Conservation (phyloP, 768 basidiomycete species). For the Macrolepiota fuliginosa region DNA sequence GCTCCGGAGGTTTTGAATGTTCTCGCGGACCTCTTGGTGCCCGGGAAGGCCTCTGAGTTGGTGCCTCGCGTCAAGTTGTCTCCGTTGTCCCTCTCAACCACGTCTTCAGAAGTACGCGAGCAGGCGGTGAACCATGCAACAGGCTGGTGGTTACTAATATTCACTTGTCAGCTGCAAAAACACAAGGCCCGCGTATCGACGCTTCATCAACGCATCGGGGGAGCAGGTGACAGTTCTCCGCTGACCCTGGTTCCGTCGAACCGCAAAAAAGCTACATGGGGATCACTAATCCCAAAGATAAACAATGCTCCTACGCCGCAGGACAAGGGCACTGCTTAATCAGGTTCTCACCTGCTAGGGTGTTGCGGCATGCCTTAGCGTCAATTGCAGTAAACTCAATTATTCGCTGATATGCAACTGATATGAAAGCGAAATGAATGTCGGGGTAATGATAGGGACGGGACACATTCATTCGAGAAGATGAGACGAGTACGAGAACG, state of each 20-base stretch:
- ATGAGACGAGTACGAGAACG: neutral
- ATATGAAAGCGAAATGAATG: neutral
- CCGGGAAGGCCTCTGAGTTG: neutral
- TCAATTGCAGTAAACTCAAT: neutral
- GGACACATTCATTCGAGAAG: neutral
- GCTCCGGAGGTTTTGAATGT: neutral
- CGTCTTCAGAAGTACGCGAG: neutral
- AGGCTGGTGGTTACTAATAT: neutral
- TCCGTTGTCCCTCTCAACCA: neutral
- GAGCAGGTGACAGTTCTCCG: neutral
- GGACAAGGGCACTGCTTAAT: neutral
- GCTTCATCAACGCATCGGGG: neutral
- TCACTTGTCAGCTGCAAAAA: too few species aligned
- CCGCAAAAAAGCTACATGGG: neutral
- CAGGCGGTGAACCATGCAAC: neutral
- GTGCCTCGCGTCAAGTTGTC: too few species aligned
- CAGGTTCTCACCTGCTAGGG: neutral
- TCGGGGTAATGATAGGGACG: neutral
- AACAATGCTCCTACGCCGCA: neutral
- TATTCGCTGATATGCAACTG: neutral
- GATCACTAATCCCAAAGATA: neutral
- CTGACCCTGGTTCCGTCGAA: neutral
- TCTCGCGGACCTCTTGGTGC: slow-evolving; percentile 11
- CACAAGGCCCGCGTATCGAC: neutral
- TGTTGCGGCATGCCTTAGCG: neutral